Conservation (phyloP, 495 filamentous ascomycete genomes). For the Glutinoglossum americanum region DNA sequence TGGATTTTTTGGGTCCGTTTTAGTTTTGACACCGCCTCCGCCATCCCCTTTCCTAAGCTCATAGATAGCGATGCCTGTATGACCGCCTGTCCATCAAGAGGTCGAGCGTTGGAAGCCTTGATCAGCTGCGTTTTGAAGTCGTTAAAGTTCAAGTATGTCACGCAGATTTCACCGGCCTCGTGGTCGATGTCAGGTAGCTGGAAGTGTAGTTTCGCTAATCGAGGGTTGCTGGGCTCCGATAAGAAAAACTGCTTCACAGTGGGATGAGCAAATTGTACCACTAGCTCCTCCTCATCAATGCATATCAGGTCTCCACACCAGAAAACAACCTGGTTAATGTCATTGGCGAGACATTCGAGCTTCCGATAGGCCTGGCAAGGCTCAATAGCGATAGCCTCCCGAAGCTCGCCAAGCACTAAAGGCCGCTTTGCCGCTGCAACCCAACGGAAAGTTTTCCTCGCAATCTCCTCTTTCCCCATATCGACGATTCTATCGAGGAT, state of each 20-base stretch:
- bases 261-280: background rate
- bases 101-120: background rate
- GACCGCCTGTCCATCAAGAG: background rate
- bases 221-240: background rate
- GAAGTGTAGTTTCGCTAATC: background rate
- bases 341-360: background rate
- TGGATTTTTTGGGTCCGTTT: background rate
- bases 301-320: background rate
- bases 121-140: background rate
- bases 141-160: background rate
- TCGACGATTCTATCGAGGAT: background rate
- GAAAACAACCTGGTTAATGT: background rate
- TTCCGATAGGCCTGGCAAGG: background rate
- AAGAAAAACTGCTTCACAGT: background rate
- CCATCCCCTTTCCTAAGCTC: background rate
- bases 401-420: background rate
- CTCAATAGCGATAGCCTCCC: background rate
- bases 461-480: conserved; percentile 6
- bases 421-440: background rate
- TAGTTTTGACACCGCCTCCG: background rate
- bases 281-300: background rate
- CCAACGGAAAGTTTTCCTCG: background rate
- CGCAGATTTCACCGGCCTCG: background rate
- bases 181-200: background rate
- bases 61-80: background rate